Evolutionary conservation across 1,284 basidiomycete species (phyloP), one percentile per base, ranked within the genome.

Genomic region (Moesziomyces sp.): DNA sequence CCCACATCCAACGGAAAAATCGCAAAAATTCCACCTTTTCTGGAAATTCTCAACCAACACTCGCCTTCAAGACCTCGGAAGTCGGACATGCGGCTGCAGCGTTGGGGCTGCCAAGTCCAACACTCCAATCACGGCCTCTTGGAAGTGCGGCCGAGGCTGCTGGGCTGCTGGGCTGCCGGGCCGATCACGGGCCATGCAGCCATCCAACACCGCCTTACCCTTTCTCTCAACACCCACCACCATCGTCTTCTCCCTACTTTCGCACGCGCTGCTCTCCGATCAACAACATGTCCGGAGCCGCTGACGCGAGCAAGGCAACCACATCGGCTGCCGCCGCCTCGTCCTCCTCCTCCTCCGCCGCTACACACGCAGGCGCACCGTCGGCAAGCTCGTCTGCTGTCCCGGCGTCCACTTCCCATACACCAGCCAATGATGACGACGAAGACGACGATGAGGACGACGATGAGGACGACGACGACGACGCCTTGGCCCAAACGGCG

Each of bases 391-490:
- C 48, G 33, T 48, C 21, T 45, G 48, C 33, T 46, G 48, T 47
- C 45, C 45, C 18, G 10, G 30, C 16, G 33, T 35, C 23, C 56
- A 48, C 40, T 14, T 11, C 35, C n/a, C 35, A 4, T 2, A 14
- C 35, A 38, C 14, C 30, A 52, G 8, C 5, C 30, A 30, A 10
- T 3, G 26, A 53, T 16, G 53, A 35, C 43, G 55, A 51, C 8
- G 62, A 45, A 10, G 54, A 54, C 11, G 65, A 59, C 9, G 54
- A 46, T 5, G 52, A 48, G 1, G 47, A 46, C 9, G 68, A 61
- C 30, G 55, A 64, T 1, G 60, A 46, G 0, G 68, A 55, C n/a
- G 52, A 52, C 10, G 67, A 52, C 5, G 58, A 48, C 18, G 49
- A 26, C 26, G 35, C 38, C 5, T 18, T 47, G 11, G 46, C 45